Base-by-base conservation (phyloP, 495 filamentous ascomycete genomes). In the Glonium stellatum region DNA sequence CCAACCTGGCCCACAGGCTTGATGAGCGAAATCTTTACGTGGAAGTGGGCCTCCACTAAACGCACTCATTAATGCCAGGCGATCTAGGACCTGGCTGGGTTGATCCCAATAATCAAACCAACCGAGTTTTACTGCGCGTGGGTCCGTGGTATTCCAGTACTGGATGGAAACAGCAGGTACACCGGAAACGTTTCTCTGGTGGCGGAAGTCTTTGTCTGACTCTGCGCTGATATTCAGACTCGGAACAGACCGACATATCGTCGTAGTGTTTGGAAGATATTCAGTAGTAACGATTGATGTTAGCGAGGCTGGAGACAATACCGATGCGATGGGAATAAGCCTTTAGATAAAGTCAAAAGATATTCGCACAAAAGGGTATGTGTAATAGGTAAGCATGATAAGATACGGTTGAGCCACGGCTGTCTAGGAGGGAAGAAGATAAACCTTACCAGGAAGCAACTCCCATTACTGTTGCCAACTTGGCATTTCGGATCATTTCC, bases 291-390 rank as follows among this genome's bases (percentile, higher is more conserved):
- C 27, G 6, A 31, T 31, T 31, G 27, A 31, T 6, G 73, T 75
- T 39, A 76, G 66, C 0, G 73, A 55, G 51, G 71, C 73, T 12
- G 73, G 73, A n/a, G 73, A 70, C 5, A 66, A 53, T 21, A 76
- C 71, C 0, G 73, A 70, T 8, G 72, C 71, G n/a, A 75, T 62
- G 12, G 73, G 73, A 46, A 73, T 76, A 25, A 75, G 69, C 72
- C 72, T 31, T 31, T n/a, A 6, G 6, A 31, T 31, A 2, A 31
- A 31, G 6, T 31, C 27, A 31, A 6, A 31, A 31, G 27, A 31
- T 31, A 6, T 31, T 31, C 27, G 6, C 27, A 31, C 27, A 3
- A 31, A 31, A 31, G 27, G 27, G 27, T 31, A 31, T 31, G 27
- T 6, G 27, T 31, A 31, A 31, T 31, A 31, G 27, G 27, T 31